Base-by-base conservation (phyloP, 2,329 filamentous ascomycete species). In the Colletotrichum tabaci region DNA sequence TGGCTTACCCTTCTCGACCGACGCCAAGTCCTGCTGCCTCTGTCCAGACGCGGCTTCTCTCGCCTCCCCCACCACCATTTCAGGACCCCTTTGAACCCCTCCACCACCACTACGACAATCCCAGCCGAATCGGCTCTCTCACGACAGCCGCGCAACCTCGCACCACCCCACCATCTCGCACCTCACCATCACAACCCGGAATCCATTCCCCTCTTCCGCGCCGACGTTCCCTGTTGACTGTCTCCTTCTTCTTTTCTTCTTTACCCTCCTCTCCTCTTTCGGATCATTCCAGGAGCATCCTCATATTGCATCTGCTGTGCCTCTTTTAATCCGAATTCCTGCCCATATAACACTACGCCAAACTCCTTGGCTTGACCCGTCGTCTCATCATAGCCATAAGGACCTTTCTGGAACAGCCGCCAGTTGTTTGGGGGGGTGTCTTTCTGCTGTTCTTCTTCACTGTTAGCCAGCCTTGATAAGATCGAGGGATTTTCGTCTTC, bases 111-210 rank as follows among this genome's bases (percentile, higher is more conserved):
- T 23, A 64, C 68, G 13, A 58, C 57, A 67, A 53, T 53, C 67
- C 50, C 49, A 67, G 53, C 60, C 71, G 53, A 74, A 74, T 74
- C 74, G 72, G 74, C 75, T 74, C 74, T 44, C 69, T 52, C 64
- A 67, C 60, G 47, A 62, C 61, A 73, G 60, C 74, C 72, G 64
- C 73, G 72, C 73, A 71, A 65, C 66, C 61, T 71, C 72, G 66
- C 65, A 70, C 70, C 66, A 71, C 49, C 61, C 66, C 61, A 65
- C 70, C 66, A 67, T 55, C 42, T 49, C 61, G 38, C 49, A 52
- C 46, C 46, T 52, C 63, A 40, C 63, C 55, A 61, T 65, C 53
- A 61, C 65, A 65, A 9, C 40, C 52, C 69, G 65, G 66, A 68
- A 69, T 35, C 42, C n/a, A 13, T 26, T 55, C 53, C 49, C 70